Conservation (phyloP, 2,329 filamentous ascomycete genomes). For the Verticillium nubilum region DNA sequence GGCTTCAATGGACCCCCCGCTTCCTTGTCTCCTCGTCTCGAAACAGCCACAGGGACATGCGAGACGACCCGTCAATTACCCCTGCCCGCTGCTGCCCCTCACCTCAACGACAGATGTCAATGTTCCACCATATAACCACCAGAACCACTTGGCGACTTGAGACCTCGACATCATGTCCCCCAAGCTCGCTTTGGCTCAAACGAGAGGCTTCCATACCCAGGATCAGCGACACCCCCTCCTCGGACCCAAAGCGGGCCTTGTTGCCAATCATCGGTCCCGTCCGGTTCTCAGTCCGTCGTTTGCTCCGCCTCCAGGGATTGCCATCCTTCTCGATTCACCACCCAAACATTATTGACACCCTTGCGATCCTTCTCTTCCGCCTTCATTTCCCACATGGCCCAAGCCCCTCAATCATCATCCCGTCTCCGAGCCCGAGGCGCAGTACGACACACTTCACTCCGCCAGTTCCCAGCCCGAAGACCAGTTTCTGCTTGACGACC, state of each 20-base stretch:
- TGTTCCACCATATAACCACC: too few relatives aligned
- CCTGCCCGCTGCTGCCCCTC: too few relatives aligned
- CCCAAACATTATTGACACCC: constrained; percentile 1
- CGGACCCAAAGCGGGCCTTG: background rate
- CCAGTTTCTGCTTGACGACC: background rate
- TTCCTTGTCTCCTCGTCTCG: too few relatives aligned
- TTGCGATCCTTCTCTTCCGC: constrained; percentile 4
- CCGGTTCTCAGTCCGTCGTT: background rate
- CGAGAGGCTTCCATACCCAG: too few relatives aligned
- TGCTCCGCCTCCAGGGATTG: constrained; percentile 12
- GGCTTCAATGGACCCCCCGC: too few relatives aligned
- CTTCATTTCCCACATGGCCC: constrained; percentile 10
- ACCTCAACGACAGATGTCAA: too few relatives aligned
- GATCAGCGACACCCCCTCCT: background rate
- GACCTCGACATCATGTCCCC: too few relatives aligned
- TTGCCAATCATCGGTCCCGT: background rate
- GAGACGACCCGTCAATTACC: too few relatives aligned
- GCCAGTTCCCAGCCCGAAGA: background rate
- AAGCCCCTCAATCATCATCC: constrained; percentile 2
- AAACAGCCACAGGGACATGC: too few relatives aligned
- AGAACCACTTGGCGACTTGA: too few relatives aligned
- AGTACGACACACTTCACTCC: background rate
- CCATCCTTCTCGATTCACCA: constrained; percentile 7
- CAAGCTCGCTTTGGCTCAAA: too few relatives aligned
- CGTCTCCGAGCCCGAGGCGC: background rate